These are phyloP conservation scores for Eucalyptus lansdowneana DNA, from an alignment of 345 rosid genomes.

Conservation along the genomic window DNA sequence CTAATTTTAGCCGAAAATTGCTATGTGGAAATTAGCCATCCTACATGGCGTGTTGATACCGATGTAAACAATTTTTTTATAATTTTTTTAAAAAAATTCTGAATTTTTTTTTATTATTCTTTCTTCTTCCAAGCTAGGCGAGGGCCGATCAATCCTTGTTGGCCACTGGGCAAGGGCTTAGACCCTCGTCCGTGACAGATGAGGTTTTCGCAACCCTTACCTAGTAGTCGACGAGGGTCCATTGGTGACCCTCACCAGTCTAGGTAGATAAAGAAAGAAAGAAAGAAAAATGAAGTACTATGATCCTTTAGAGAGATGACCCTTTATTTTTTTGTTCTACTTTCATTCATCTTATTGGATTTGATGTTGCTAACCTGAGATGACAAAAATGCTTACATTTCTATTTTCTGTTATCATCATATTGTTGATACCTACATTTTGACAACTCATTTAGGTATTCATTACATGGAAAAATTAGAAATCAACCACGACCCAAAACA, in stretches of 20 bases:
- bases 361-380: background rate
- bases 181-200: background rate
- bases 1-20: background rate
- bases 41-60: background rate
- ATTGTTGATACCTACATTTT: background rate
- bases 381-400: background rate
- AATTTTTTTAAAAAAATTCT: too few species aligned
- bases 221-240: background rate
- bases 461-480: too few species aligned
- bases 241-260: background rate
- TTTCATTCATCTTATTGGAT: background rate
- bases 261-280: background rate
- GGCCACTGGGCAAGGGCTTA: background rate
- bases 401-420: background rate
- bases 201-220: background rate
- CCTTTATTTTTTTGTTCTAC: background rate
- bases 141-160: background rate
- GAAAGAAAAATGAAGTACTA: background rate
- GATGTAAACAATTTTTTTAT: too few species aligned
- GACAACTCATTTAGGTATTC: too few species aligned
- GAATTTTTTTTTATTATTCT: too few species aligned
- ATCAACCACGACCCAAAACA: too few species aligned
- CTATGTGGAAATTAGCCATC: fast-evolving
- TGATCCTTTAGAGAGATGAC: background rate
- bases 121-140: background rate